A percentile compares a stretch with the other conserved stretches of the same genome.
These are phyloP conservation scores for Globisporangium canariense DNA, from an alignment of 352 stramenopile species.

Conservation along the genomic window DNA sequence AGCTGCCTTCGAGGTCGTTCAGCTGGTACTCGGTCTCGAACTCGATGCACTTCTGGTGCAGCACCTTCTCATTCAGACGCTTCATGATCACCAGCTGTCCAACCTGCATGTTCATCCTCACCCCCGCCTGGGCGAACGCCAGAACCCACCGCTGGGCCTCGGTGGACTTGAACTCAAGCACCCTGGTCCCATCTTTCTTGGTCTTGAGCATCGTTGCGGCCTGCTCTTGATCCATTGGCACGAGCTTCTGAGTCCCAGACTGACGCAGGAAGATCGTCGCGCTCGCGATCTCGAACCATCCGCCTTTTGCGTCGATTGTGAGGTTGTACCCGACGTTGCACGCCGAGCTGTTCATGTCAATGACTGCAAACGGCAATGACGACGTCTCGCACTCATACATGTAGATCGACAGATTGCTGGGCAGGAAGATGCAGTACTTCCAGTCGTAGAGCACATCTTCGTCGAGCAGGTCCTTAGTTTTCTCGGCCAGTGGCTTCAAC, in stretches of 20 bases:
- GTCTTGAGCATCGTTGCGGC: slow-evolving; percentile 36
- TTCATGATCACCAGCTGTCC: slow-evolving; percentile 57
- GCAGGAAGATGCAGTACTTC: slow-evolving; percentile 71
- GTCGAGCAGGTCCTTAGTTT: slow-evolving; percentile 33
- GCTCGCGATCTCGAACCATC: slow-evolving; percentile 60
- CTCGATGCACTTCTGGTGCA: slow-evolving; percentile 64
- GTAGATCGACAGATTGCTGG: slow-evolving; percentile 44
- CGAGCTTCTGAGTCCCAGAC: slow-evolving; percentile 25
- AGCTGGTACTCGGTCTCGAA: slow-evolving; percentile 54
- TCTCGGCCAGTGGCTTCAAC: slow-evolving; percentile 36
- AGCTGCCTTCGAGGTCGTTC: slow-evolving; percentile 65
- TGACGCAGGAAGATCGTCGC: slow-evolving; percentile 37
- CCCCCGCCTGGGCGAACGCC: slow-evolving; percentile 37
- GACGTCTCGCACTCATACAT: slow-evolving; percentile 56
- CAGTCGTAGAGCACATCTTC: slow-evolving; percentile 55
- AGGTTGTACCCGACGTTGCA: slow-evolving; percentile 50
- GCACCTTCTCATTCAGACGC: slow-evolving; percentile 41
- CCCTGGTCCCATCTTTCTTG: slow-evolving; percentile 26
- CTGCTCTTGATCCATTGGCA: slow-evolving; percentile 27
- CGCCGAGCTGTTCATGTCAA: slow-evolving; percentile 48
- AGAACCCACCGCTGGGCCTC: slow-evolving; percentile 59
- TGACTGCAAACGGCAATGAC: slow-evolving; percentile 32
- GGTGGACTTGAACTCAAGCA: slow-evolving; percentile 54
- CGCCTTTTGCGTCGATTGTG: slow-evolving; percentile 31
- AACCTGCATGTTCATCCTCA: slow-evolving; percentile 49